Base-by-base conservation (phyloP, 495 filamentous ascomycete genomes). In the Chaetomium cochliodes region DNA sequence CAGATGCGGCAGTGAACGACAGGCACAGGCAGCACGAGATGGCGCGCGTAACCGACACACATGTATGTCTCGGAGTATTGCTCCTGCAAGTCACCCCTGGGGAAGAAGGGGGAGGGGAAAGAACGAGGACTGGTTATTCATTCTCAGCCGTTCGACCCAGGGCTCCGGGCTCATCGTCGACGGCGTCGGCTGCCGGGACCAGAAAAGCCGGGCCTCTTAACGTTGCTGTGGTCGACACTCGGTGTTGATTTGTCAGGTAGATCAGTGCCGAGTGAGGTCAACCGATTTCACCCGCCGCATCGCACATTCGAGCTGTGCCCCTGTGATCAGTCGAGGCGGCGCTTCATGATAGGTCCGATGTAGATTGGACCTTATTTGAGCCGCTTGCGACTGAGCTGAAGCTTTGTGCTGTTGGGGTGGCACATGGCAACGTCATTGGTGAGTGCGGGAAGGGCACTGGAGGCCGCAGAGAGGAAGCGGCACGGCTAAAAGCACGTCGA, bases 401-500 rank as follows among this genome's bases (percentile, higher is more conserved):
- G 60, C 26, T 42, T 42, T 20, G 60, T 37, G 47, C 18, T 37
- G 39, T 63, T 26, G 51, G 50, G 41, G 50, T 54, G 15, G 51
- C 42, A 51, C 44, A 50, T 3, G n/a, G 9, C 33, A 60, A 50
- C 37, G 26, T 60, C 42, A 60, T 49, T 60, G 58, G 58, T 18
- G 42, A n/a, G 12, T 15, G 25, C 44, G 47, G 58, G 44, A 56
- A 41, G 53, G 53, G 53, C 53, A 33, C 51, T 3, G 30, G 20
- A 56, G 4, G 30, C 25, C 28, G 55, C 30, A 30, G 9, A 20
- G 25, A 53, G 55, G 55, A 58, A 47, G 55, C 63, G 56, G 63
- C 63, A 58, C 63, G 56, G 63, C 63, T 65, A 65, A 60, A 65
- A 59, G 26, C 4, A 20, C 49, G 26, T 42, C n/a, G 33, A n/a